These are phyloP conservation scores for Pleurotus giganteus DNA, from an alignment of 768 basidiomycete genomes.

Conservation along the genomic window DNA sequence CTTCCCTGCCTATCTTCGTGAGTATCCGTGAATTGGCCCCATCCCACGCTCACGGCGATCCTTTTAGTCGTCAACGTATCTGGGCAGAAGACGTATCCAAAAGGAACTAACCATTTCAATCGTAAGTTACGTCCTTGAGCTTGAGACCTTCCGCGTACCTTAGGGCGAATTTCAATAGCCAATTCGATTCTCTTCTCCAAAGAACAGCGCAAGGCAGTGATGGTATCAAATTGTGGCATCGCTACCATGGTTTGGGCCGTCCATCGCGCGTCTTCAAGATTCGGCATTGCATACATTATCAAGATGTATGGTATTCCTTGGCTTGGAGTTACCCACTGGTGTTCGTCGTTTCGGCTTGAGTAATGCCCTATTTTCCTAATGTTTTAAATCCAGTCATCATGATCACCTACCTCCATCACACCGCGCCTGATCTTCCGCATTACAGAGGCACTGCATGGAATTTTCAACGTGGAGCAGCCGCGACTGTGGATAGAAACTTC, in stretches of 20 bases:
- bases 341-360: not conserved
- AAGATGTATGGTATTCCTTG: not conserved
- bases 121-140: slow-evolving; percentile 14
- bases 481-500: slow-evolving; percentile 56
- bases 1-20: slow-evolving; percentile 42
- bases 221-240: not conserved
- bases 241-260: not conserved
- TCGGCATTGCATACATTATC: not conserved
- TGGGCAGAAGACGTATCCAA: slow-evolving; percentile 32
- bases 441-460: slow-evolving; percentile 59
- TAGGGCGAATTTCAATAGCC: not conserved
- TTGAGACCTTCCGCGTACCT: not conserved
- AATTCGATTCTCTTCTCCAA: not conserved
- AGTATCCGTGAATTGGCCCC: slow-evolving; percentile 10
- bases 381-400: slow-evolving; percentile 26
- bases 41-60: slow-evolving; percentile 17
- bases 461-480: slow-evolving; percentile 60
- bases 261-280: not conserved
- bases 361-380: not conserved
- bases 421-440: slow-evolving; percentile 55
- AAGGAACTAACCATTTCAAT: slow-evolving; percentile 42
- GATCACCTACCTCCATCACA: slow-evolving; percentile 63
- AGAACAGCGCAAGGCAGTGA: not conserved
- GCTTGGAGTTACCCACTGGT: not conserved
- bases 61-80: slow-evolving; percentile 34